Percentiles rank a stretch among this genome's conserved stretches.
Evolutionary conservation across 768 basidiomycete species (phyloP).

Genomic region (Boletus huronensis): DNA sequence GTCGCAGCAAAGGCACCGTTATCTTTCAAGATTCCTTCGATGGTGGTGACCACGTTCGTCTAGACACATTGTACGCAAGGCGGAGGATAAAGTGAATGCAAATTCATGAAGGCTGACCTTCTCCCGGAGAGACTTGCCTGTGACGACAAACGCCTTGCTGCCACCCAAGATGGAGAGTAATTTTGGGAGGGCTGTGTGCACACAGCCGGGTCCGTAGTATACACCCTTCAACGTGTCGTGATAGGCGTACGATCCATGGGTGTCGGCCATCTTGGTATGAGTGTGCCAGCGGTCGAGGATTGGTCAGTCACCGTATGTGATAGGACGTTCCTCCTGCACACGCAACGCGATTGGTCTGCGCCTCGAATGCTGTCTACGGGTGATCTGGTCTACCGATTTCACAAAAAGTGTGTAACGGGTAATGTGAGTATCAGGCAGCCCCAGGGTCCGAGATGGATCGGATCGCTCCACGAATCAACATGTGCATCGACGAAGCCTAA

Average conservation of each 20-base stretch:
- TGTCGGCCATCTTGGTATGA: slow-evolving; percentile 7
- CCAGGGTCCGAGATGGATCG: background rate
- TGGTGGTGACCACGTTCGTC: slow-evolving; percentile 24
- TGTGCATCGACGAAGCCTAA: background rate
- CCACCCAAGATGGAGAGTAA: slow-evolving; percentile 51
- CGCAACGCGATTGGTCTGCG: background rate
- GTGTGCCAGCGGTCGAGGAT: background rate
- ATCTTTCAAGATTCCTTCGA: slow-evolving; percentile 48
- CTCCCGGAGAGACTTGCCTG: slow-evolving; percentile 62
- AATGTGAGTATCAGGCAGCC: background rate
- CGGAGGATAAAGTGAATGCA: background rate
- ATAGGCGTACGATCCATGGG: slow-evolving; percentile 60
- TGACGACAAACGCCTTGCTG: slow-evolving; percentile 67
- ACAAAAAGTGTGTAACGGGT: slow-evolving; percentile 3
- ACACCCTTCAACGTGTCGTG: slow-evolving; percentile 65
- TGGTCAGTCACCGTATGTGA: slow-evolving; percentile 3
- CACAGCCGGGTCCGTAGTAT: slow-evolving; percentile 69
- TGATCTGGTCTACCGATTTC: slow-evolving; percentile 9
- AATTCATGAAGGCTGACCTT: slow-evolving; percentile 41
- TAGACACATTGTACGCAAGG: slow-evolving; percentile 12
- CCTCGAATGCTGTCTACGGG: slow-evolving; percentile 1
- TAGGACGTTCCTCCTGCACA: slow-evolving; percentile 3
- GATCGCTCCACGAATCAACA: slow-evolving; percentile 16
- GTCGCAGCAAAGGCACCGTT: slow-evolving; percentile 60
- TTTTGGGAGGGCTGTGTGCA: slow-evolving; percentile 59